These are phyloP conservation scores for Tetragonia tetragonoides DNA, from an alignment of 148 eudicot genomes.

Conservation along the genomic window DNA sequence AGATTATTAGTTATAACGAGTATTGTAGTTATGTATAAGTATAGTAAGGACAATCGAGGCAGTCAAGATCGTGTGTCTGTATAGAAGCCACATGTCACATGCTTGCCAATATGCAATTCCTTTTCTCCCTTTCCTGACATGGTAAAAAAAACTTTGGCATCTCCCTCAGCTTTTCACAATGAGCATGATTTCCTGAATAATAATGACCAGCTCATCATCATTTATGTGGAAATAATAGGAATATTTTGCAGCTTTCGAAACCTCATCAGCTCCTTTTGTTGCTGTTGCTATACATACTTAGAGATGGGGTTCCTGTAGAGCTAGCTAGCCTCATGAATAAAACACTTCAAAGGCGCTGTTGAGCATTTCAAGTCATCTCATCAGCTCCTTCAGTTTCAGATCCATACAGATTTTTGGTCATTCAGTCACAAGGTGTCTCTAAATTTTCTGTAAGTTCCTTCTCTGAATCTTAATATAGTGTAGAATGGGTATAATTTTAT, in stretches of 20 bases:
- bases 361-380: no score
- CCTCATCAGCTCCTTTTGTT: neutral
- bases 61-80: conserved; percentile 22
- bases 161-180: conserved; percentile 29
- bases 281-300: neutral
- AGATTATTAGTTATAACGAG: no score
- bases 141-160: conserved; percentile 30
- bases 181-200: conserved; percentile 24
- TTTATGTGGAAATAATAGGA: conserved; percentile 10
- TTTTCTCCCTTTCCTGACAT: conserved; percentile 35
- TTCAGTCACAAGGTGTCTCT: neutral
- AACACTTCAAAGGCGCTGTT: no score
- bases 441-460: conserved; percentile 2
- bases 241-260: conserved; percentile 25
- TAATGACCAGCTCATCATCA: conserved; percentile 27
- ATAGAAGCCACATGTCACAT: conserved; percentile 37
- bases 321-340: no score
- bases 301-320: neutral
- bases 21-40: neutral
- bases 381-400: no score
- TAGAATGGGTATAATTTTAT: neutral
- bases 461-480: neutral
- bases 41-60: conserved; percentile 1
- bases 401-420: no score
- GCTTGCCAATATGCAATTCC: conserved; percentile 33